Conservation (phyloP, 345 rosid genomes). For the Theobroma cacao region DNA sequence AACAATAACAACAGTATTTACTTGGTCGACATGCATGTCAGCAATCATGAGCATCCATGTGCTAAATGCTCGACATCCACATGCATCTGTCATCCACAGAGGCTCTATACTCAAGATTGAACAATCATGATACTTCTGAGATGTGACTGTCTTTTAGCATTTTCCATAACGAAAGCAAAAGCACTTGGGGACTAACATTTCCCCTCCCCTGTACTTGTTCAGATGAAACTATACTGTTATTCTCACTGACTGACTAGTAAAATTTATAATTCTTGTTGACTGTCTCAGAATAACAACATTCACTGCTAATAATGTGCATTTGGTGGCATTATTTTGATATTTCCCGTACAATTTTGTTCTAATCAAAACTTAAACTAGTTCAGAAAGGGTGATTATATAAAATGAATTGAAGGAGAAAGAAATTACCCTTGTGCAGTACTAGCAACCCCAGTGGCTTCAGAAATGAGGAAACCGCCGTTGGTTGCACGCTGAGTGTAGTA, state of each 20-base stretch:
- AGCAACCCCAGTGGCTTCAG: constrained; percentile 8
- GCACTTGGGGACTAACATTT: not conserved
- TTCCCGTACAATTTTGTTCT: not conserved
- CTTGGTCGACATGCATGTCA: not conserved
- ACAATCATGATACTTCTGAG: not conserved
- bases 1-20: not conserved
- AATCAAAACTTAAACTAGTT: not conserved
- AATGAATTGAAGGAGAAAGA: not conserved
- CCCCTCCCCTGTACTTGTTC: not conserved
- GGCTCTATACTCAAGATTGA: not conserved
- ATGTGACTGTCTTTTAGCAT: not conserved
- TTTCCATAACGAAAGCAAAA: not conserved
- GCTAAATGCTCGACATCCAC: not conserved
- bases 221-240: not conserved
- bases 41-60: not conserved
- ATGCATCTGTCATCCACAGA: not conserved
- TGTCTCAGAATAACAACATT: not conserved
- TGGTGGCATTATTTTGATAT: not conserved
- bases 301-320: not conserved
- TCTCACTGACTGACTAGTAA: not conserved
- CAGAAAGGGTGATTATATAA: not conserved
- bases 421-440: not conserved
- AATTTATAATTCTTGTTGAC: not conserved
- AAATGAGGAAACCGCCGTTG: constrained; percentile 4
- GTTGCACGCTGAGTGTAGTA: constrained; percentile 9